These are phyloP conservation scores for Parathielavia hyrcaniae DNA, from an alignment of 495 filamentous ascomycete species.

Conservation along the genomic window DNA sequence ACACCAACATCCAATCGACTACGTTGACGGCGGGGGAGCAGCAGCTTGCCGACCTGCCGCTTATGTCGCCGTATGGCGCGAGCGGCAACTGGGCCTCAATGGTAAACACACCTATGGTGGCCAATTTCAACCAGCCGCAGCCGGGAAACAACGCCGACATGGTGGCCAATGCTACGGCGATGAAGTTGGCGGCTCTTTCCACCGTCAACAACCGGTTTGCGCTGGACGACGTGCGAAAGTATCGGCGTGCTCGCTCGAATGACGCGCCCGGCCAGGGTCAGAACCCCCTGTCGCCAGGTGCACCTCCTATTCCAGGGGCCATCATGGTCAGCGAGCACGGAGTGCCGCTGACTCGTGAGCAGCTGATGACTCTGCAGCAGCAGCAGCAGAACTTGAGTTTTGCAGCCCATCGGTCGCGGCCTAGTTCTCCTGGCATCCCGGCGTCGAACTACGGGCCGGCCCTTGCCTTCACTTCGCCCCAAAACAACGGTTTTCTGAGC, in stretches of 20 bases:
- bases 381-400: constrained; percentile 62
- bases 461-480: constrained; percentile 78
- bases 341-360: constrained; percentile 78
- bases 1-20: constrained; percentile 71
- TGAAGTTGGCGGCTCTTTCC: constrained; percentile 95
- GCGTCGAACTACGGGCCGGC: constrained; percentile 63
- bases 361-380: constrained; percentile 63
- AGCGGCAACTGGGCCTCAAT: constrained; percentile 97
- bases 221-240: constrained; percentile 90
- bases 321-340: constrained; percentile 90
- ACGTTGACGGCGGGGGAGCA: constrained; percentile 70
- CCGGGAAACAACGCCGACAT: constrained; percentile 68
- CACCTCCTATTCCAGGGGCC: constrained; percentile 49
- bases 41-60: constrained; percentile 58
- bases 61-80: constrained; percentile 82
- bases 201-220: constrained; percentile 98
- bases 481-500: constrained; percentile 91
- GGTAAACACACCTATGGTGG: constrained; percentile 94
- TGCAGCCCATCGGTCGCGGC: constrained; percentile 77
- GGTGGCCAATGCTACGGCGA: constrained; percentile 97
- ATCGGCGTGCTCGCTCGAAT: constrained; percentile 82
- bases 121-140: constrained; percentile 62
- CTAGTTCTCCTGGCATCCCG: constrained; percentile 83
- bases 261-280: constrained; percentile 58
- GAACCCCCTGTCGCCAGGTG: constrained; percentile 43